A percentile compares a stretch with the other conserved stretches of the same genome.
phyloP scores from a whole-genome alignment of 805 yeast species.

The Hyphopichia homilentoma region DNA sequence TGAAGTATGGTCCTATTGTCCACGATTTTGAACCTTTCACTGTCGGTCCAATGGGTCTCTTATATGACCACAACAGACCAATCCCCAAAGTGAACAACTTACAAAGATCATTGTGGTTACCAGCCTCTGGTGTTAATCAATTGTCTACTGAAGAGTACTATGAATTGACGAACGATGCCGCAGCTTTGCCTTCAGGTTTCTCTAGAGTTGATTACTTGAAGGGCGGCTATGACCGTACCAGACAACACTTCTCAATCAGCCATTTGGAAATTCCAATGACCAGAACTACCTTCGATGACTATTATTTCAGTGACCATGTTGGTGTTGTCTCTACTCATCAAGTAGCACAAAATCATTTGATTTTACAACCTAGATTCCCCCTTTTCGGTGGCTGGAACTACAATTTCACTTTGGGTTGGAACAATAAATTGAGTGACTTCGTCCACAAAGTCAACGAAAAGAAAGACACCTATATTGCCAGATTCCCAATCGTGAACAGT shows the following conservation, averaged over 20 bases:
- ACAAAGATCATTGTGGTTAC: conserved; percentile 80
- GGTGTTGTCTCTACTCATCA: conserved; percentile 87
- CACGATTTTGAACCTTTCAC: conserved; percentile 44
- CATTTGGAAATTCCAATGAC: conserved; percentile 55
- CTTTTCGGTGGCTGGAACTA: conserved; percentile 94
- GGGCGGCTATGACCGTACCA: conserved; percentile 44
- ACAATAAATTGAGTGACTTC: conserved; percentile 51
- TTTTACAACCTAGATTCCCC: conserved; percentile 87
- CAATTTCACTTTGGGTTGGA: conserved; percentile 96
- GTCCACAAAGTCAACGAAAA: conserved; percentile 39
- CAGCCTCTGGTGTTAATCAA: conserved; percentile 70
- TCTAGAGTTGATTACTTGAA: conserved; percentile 76
- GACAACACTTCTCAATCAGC: conserved; percentile 56
- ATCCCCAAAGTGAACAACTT: conserved; percentile 56
- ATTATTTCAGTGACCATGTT: conserved; percentile 82
- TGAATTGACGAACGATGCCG: conserved; percentile 74
- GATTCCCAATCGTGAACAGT: conserved; percentile 71
- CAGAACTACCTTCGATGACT: conserved; percentile 39
- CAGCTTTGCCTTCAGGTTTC: conserved; percentile 65
- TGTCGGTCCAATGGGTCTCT: conserved; percentile 46
- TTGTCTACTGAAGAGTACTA: conserved; percentile 81
- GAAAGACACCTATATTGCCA: conserved; percentile 51
- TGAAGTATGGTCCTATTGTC: conserved; percentile 55
- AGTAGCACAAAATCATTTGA: conserved; percentile 39
- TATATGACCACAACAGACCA: conserved; percentile 66